Evolutionary conservation across 352 stramenopile species (phyloP).

Genomic region (Globisporangium middletonii): DNA sequence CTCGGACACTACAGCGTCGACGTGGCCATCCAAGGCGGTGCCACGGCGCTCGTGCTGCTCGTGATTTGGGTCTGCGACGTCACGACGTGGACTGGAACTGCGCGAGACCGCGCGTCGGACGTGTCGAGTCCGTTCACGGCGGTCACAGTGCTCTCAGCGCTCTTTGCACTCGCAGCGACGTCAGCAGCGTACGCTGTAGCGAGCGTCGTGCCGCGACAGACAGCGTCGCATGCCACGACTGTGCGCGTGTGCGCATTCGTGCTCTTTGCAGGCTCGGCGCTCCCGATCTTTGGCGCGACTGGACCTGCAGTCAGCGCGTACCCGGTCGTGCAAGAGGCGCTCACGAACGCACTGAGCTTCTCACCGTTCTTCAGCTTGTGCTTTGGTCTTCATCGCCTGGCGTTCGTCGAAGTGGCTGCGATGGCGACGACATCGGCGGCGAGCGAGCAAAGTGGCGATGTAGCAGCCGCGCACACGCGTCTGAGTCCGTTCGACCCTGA

Average conservation of each 20-base stretch:
- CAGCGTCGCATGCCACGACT: not conserved
- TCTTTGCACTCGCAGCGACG: constrained; percentile 17
- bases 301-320: constrained; percentile 1
- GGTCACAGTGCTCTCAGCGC: constrained; percentile 10
- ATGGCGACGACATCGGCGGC: too few relatives aligned
- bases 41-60: constrained; percentile 23
- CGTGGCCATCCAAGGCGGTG: constrained; percentile 79
- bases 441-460: not conserved
- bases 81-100: constrained; percentile 21
- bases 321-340: not conserved
- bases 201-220: constrained; percentile 8
- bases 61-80: constrained; percentile 37
- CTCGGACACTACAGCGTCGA: constrained; percentile 92
- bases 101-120: constrained; percentile 18
- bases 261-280: constrained; percentile 13
- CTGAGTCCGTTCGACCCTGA: constrained; percentile 12
- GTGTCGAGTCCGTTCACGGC: constrained; percentile 10
- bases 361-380: constrained; percentile 21
- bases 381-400: constrained; percentile 15
- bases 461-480: not conserved
- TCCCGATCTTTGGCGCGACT: constrained; percentile 11
- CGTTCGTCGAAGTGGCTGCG: not conserved
- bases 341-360: constrained; percentile 18
- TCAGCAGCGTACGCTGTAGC: constrained; percentile 17
- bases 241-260: constrained; percentile 13